These are phyloP conservation scores for Goffeauzyma gilvescens DNA, from an alignment of 768 basidiomycete species.

Conservation along the genomic window DNA sequence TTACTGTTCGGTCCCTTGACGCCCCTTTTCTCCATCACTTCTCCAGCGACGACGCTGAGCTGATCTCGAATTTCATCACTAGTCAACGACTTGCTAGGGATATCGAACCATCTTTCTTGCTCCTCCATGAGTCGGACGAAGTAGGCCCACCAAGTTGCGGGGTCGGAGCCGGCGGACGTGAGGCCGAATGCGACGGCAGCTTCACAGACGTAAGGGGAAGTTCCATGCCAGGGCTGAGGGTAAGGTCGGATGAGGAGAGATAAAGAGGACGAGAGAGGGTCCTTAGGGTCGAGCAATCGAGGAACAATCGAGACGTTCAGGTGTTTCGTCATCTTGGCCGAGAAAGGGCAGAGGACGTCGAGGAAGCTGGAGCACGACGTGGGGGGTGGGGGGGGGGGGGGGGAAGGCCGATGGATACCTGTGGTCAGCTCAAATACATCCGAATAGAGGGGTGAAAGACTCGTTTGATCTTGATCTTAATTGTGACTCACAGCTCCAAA, in stretches of 20 bases:
- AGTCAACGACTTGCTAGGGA: conserved; percentile 47
- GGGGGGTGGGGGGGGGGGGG: not conserved
- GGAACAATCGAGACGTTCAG: conserved; percentile 21
- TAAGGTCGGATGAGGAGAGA: conserved; percentile 37
- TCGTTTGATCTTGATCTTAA: not conserved
- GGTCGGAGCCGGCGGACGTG: not conserved
- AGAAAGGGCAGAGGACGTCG: conserved; percentile 25
- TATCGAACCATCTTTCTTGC: conserved; percentile 64
- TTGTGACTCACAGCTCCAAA: conserved; percentile 21
- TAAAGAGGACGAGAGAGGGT: not conserved
- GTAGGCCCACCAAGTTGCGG: conserved; percentile 50
- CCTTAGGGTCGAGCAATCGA: conserved; percentile 30
- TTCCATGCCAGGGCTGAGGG: conserved; percentile 31
- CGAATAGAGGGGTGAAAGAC: too few species aligned
- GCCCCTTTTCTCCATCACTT: conserved; percentile 36
- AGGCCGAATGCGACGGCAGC: conserved; percentile 59
- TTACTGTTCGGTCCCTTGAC: conserved; percentile 37
- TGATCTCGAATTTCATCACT: conserved; percentile 56
- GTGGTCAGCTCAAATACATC: not conserved
- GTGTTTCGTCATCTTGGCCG: conserved; percentile 20
- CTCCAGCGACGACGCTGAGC: conserved; percentile 36
- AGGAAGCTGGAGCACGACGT: conserved; percentile 15
- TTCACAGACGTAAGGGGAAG: conserved; percentile 53
- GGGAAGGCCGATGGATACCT: not conserved
- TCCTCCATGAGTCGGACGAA: conserved; percentile 48